Percentiles rank a stretch among this genome's conserved stretches.
These are phyloP conservation scores for Talaromyces borbonicus DNA, from an alignment of 495 filamentous ascomycete genomes.

Conservation along the genomic window DNA sequence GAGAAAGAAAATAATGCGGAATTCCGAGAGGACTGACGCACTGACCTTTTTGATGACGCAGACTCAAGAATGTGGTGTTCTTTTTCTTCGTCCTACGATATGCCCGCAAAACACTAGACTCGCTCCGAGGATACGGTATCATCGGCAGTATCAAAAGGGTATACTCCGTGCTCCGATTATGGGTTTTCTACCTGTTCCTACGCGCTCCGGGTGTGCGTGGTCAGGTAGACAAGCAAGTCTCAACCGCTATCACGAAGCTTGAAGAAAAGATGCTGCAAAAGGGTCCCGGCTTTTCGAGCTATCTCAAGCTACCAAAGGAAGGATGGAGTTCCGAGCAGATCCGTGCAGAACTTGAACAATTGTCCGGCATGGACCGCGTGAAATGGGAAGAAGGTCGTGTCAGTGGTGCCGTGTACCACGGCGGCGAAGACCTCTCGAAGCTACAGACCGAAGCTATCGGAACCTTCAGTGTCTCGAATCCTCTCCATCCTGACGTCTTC, in stretches of 20 bases:
- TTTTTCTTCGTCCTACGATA: conserved; percentile 82
- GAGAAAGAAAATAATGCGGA: background rate
- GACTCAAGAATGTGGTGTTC: conserved; percentile 82
- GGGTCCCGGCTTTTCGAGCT: conserved; percentile 61
- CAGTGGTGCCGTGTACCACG: conserved; percentile 93
- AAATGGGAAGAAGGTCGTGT: conserved; percentile 94
- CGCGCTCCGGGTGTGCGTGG: conserved; percentile 72
- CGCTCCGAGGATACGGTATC: conserved; percentile 80
- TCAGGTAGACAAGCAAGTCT: conserved; percentile 71
- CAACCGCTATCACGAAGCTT: conserved; percentile 56
- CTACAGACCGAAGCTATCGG: conserved; percentile 88
- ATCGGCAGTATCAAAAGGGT: conserved; percentile 66
- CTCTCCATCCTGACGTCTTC: conserved; percentile 98
- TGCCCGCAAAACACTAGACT: conserved; percentile 68
- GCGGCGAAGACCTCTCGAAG: conserved; percentile 71
- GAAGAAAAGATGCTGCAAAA: conserved; percentile 70
- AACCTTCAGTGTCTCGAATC: conserved; percentile 91
- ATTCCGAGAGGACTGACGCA: background rate
- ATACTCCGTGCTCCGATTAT: conserved; percentile 58
- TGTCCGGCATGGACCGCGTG: conserved; percentile 83
- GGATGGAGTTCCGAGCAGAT: conserved; percentile 76
- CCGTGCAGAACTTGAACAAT: conserved; percentile 64
- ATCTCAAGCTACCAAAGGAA: conserved; percentile 71
- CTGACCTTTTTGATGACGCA: conserved; percentile 22
- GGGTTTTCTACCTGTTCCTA: conserved; percentile 77